Base-by-base conservation (phyloP, 768 basidiomycete species). In the Naganishia vaughanmartiniae region DNA sequence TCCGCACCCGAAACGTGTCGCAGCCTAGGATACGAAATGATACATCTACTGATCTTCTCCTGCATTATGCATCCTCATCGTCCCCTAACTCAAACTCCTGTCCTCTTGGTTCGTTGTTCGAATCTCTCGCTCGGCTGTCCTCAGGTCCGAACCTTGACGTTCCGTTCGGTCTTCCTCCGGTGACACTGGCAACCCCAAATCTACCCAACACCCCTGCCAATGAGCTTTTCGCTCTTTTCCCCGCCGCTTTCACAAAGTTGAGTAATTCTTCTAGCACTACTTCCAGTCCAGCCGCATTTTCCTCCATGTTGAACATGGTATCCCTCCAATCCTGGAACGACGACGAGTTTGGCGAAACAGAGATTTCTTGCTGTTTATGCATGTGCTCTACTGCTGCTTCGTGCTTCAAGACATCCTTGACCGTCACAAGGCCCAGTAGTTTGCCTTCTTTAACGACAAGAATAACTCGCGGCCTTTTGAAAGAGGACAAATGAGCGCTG, bases 391-490 rank as follows among this genome's bases (percentile, higher is more conserved):
- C 76, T 7, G 80, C 77, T 28, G 84, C 82, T 69, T 90, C 95
- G 77, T 94, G 92, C 65, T 89, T 89, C 19, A 99, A 83, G 4
- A 97, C 92, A 76, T 99, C 96, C 79, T 99, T 99, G 56, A 98
- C 91, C 0, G 94, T 97, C 42, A 97, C 88, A 33, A 99, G 83
- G 0, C 96, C 96, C 11, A 85, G 86, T 14, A 99, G 84, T 39
- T 83, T 81, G 12, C 95, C 95, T 75, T 89, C 87, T 70, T 92
- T 87, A 78, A 93, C 92, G 4, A 98, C 93, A 17, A 98, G 85
- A 68, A 99, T 95, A n/a, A 95, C 91, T 31, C 94, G 90, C 0
- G 96, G 96, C 10, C 95, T 98, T 73, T 65, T 69, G 51, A n/a
- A 42, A 63, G 10, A 34, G 31, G 55, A 54, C 73, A 39, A 24